Conservation (phyloP, 2,329 filamentous ascomycete genomes). For the Plectosphaerella plurivora region DNA sequence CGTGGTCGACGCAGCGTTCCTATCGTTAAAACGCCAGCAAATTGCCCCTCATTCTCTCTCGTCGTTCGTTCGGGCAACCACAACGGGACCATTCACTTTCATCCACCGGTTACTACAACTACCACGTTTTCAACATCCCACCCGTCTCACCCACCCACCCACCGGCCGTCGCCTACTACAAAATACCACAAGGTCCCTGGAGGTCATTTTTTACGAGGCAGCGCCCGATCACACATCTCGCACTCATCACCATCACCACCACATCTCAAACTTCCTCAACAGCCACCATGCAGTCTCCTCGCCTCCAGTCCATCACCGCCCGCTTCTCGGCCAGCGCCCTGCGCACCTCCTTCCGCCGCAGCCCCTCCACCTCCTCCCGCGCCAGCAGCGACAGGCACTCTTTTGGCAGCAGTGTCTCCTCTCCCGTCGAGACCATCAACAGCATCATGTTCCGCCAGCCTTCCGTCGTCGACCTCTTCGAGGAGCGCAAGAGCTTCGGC, state of each 20-base stretch:
- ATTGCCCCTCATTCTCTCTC: slow-evolving; percentile 8
- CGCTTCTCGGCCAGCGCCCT: slow-evolving; percentile 46
- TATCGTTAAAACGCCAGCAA: neutral
- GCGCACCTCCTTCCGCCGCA: slow-evolving; percentile 49
- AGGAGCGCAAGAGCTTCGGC: slow-evolving; percentile 49
- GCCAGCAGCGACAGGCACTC: slow-evolving; percentile 35
- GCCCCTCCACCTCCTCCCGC: slow-evolving; percentile 38
- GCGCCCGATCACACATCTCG: neutral
- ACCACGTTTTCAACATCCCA: neutral
- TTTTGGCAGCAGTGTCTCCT: slow-evolving; percentile 38
- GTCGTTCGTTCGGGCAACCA: slow-evolving; percentile 3
- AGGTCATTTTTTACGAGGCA: neutral
- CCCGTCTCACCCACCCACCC: neutral
- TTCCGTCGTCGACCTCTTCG: slow-evolving; percentile 52
- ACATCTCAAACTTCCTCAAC: neutral
- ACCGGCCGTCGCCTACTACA: too few species aligned
- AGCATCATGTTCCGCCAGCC: slow-evolving; percentile 54
- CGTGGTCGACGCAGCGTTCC: neutral
- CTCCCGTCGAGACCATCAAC: slow-evolving; percentile 49
- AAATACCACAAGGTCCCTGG: neutral
- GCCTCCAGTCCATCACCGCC: slow-evolving; percentile 44
- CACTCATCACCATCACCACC: neutral
- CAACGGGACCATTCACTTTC: neutral
- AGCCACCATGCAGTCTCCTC: slow-evolving; percentile 39
- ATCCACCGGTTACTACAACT: slow-evolving; percentile 1